Base-by-base conservation (phyloP, 176 grass and related monocot genomes). In the Tillandsia leiboldiana region DNA sequence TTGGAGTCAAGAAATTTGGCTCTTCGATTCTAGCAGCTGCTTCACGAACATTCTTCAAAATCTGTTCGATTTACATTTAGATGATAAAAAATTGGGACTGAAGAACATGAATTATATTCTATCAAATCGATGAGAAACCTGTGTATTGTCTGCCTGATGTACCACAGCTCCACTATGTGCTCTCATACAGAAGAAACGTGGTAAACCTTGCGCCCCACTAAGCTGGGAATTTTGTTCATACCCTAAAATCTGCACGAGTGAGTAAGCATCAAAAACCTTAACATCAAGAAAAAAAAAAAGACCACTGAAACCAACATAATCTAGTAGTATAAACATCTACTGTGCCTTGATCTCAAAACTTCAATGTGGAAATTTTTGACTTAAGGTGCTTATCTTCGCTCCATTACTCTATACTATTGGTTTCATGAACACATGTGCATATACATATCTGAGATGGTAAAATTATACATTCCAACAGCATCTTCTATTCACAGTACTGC, bases 141-240 rank as follows among this genome's bases (percentile, higher is more conserved):
- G 51, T 23, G 10, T 13, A 24, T 52, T 12, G 18, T 51, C 18
- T 51, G 53, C 26, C 69, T 80, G 76, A 56, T 73, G 76, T 29
- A 26, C 26, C 49, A 51, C 63, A 69, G 68, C 75, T 83, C 63
- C 72, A 65, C 64, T 58, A 47, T 77, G 75, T 50, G 49, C 68
- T 73, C 53, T 73, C 72, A 56, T 72, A 73, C 78, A 87, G 83
- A 87, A 87, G 76, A 68, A 77, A 64, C 72, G 76, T 76, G 72
- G 72, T 1, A 77, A 70, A 12, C 74, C 20, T 49, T 77, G 76
- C 59, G 76, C 10, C 11, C 80, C 69, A 76, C 17, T 29, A 15
- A 79, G 64, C 73, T 10, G 54, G 53, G 76, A 72, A 10, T 76
- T 27, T 42, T 51, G 80, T 61, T 83, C 76, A 73, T 77, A 87